phyloP scores from a whole-genome alignment of 2,329 filamentous ascomycete species.

The Raffaelea albimanens region DNA sequence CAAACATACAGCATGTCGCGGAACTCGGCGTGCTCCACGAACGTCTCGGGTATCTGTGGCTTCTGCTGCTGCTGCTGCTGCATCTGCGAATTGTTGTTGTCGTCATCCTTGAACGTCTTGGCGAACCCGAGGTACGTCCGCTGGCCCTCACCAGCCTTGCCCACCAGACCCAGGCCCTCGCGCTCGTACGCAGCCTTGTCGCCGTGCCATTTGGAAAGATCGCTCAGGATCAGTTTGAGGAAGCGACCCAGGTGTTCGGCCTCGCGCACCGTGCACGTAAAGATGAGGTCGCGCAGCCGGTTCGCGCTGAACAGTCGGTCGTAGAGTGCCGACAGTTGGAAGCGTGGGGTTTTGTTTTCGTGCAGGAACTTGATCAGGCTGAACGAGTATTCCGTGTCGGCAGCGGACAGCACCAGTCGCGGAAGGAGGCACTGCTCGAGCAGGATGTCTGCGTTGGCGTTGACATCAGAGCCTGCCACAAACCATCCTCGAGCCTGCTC shows the following conservation, averaged over 20 bases:
- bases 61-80: conserved; percentile 19
- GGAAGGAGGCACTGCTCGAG: conserved; percentile 92
- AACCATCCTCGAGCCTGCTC: conserved; percentile 78
- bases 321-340: conserved; percentile 76
- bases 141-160: conserved; percentile 20
- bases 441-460: conserved; percentile 57
- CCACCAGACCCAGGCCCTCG: conserved; percentile 65
- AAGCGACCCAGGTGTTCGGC: conserved; percentile 91
- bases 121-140: conserved; percentile 67
- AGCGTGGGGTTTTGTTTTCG: conserved; percentile 72
- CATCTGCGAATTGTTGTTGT: conserved; percentile 43
- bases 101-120: conserved; percentile 49
- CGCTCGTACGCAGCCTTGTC: conserved; percentile 70
- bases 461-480: conserved; percentile 10
- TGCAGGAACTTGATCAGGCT: conserved; percentile 83
- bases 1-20: conserved; percentile 78
- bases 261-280: conserved; percentile 81
- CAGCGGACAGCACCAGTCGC: conserved; percentile 69
- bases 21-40: conserved; percentile 80
- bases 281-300: conserved; percentile 71
- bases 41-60: conserved; percentile 38
- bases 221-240: conserved; percentile 69
- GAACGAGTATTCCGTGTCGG: conserved; percentile 84
- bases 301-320: conserved; percentile 79
- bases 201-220: conserved; percentile 76